Evolutionary conservation across 1,139 yeast species (phyloP), one percentile per base, ranked within the genome.

Genomic region (Lizanozyma gosingica): DNA sequence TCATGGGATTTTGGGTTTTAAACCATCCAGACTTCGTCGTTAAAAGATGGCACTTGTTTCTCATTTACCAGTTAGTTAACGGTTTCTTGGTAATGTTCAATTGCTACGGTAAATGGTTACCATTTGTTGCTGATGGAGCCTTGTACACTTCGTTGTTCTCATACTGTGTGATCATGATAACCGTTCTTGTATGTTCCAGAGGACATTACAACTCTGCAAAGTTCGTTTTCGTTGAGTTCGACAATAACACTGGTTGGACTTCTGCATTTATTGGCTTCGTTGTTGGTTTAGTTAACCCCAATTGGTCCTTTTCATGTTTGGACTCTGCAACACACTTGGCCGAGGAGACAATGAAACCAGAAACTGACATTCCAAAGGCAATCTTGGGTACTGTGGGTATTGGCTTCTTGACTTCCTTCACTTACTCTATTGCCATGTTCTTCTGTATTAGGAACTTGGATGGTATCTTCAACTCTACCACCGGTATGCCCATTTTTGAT

Each of bases 311-410:
- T 54, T 71, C 79, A n/a, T 78, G 85, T 56, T 61, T 79, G 42
- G 86, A 80, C 53, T 75, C 81, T 47, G 84, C 84, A 6, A 76
- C 84, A 2, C 85, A 79, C 51, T 73, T 80, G 76, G 83, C 83
- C 14, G 83, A 79, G 56, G 86, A 80, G 57, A 76, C 78, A 33
- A 63, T 68, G 40, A 63, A 67, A 35, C 83, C 84, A 9, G 79
- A 76, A 53, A 64, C 71, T 37, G 75, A 74, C 45, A 76, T 79
- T 40, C 86, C 86, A 17, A 70, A 71, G 45, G 78, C 84, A 14
- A 78, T 80, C 42, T 56, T 78, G 60, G 75, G 80, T 9, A 80
- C 86, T 1, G 80, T 80, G 18, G 79, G 79, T 15, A 78, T 80
- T 52, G 86, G 86, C 0, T 76, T 79, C 52, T 55, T 71, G 35